Evolutionary conservation across 306 rosid species (phyloP).

Genomic region (Comarum palustre): DNA sequence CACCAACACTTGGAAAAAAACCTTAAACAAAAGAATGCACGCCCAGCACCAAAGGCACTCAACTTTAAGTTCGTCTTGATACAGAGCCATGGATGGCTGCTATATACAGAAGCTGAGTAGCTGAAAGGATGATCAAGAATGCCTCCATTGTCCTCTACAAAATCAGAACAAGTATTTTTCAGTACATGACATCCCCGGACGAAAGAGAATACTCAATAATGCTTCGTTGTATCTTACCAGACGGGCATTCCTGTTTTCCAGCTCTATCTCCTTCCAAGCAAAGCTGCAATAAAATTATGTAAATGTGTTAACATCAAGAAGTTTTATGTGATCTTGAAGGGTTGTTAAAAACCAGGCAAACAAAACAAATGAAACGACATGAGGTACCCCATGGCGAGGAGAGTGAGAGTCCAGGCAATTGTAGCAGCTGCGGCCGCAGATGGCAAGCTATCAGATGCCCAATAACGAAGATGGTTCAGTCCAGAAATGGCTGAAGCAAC

Average conservation of each 20-base stretch:
- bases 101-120: constrained; percentile 74
- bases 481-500: constrained; percentile 69
- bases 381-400: constrained; percentile 86
- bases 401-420: constrained; percentile 85
- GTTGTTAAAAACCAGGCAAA: neutral
- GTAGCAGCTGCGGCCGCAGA: constrained; percentile 74
- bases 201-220: neutral
- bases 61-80: constrained; percentile 21
- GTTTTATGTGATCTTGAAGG: neutral
- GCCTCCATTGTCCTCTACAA: constrained; percentile 91
- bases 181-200: neutral
- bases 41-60: constrained; percentile 8
- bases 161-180: neutral
- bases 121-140: constrained; percentile 85
- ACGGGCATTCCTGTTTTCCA: constrained; percentile 60
- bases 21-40: constrained; percentile 4
- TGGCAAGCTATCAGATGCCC: constrained; percentile 76
- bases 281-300: constrained; percentile 46
- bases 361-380: neutral
- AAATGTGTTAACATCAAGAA: constrained; percentile 10
- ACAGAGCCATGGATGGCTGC: constrained; percentile 60
- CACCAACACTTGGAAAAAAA: constrained; percentile 6
- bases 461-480: constrained; percentile 65
- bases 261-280: constrained; percentile 88
- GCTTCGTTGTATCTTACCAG: constrained; percentile 51